Conservation (phyloP, 768 basidiomycete species). For the Tylopilus rubrobrunneus region DNA sequence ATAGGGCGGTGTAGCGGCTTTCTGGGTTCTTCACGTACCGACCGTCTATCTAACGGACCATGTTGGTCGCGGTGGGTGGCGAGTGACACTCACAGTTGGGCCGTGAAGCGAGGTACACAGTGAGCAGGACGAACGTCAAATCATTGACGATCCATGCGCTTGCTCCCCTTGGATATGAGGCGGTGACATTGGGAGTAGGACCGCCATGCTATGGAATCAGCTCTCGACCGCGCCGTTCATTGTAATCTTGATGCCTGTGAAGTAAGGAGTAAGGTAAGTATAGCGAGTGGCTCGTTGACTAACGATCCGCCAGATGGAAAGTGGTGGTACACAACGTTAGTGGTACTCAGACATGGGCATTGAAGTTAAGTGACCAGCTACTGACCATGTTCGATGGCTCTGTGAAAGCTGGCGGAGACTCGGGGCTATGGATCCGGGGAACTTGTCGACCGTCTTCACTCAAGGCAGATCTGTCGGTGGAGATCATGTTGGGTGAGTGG, state of each 20-base stretch:
- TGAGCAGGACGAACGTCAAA: not conserved
- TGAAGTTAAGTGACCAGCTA: not conserved
- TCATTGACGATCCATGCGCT: not conserved
- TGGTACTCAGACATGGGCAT: not conserved
- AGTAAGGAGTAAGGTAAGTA: not conserved
- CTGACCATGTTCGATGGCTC: not conserved
- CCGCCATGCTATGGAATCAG: not conserved
- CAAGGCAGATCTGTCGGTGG: not conserved
- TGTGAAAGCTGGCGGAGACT: not conserved
- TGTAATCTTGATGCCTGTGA: too few species aligned
- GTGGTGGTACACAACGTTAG: not conserved
- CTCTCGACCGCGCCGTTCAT: not conserved
- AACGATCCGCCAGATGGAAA: not conserved
- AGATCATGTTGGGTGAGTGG: constrained; percentile 5
- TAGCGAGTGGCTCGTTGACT: not conserved
- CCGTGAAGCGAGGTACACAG: not conserved
- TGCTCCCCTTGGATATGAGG: too few species aligned
- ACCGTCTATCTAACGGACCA: too few species aligned
- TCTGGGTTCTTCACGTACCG: not conserved
- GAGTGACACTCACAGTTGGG: too few species aligned
- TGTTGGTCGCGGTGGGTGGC: too few species aligned
- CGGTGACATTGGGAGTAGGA: not conserved
- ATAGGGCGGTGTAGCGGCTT: not conserved
- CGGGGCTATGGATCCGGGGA: not conserved
- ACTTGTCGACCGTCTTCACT: not conserved